These are phyloP conservation scores for Yamadazyma buinensis DNA, from an alignment of 1,139 yeast genomes.

Conservation along the genomic window DNA sequence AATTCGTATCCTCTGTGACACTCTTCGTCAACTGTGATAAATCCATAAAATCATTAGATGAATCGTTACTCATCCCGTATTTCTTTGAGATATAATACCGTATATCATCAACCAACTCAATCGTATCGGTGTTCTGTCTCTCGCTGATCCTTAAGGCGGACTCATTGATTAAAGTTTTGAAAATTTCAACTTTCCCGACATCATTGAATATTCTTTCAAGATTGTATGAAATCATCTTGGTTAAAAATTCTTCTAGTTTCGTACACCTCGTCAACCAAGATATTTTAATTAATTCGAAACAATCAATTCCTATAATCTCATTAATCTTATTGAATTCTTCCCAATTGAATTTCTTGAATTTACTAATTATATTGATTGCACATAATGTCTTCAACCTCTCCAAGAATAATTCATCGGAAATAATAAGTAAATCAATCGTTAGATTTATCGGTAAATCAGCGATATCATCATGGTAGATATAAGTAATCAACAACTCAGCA, in stretches of 20 bases:
- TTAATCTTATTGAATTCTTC: conserved; percentile 19
- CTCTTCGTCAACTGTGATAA: conserved; percentile 14
- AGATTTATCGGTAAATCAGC: conserved; percentile 42
- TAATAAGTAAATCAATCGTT: conserved; percentile 53
- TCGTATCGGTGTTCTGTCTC: conserved; percentile 74
- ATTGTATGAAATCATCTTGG: conserved; percentile 53
- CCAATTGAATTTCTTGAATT: conserved; percentile 18
- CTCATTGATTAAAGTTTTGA: conserved; percentile 25
- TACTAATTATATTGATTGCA: conserved; percentile 54
- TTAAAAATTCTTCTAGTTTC: conserved; percentile 60
- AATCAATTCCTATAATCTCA: conserved; percentile 27
- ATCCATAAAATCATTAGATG: conserved; percentile 26
- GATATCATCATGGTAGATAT: conserved; percentile 59
- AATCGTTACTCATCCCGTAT: conserved; percentile 33
- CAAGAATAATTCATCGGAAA: conserved; percentile 60
- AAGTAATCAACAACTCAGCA: conserved; percentile 53
- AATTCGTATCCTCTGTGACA: conserved; percentile 23
- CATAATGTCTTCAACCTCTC: conserved; percentile 66
- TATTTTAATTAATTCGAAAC: conserved; percentile 56
- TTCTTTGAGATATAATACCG: conserved; percentile 58
- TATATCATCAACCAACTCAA: conserved; percentile 75
- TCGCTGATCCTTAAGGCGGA: conserved; percentile 57
- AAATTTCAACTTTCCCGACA: conserved; percentile 20
- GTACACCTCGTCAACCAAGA: conserved; percentile 70
- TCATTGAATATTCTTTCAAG: conserved; percentile 34